A percentile compares a stretch with the other conserved stretches of the same genome.
These are phyloP conservation scores for Emergomyces orientalis DNA, from an alignment of 2,329 filamentous ascomycete species.

Conservation along the genomic window DNA sequence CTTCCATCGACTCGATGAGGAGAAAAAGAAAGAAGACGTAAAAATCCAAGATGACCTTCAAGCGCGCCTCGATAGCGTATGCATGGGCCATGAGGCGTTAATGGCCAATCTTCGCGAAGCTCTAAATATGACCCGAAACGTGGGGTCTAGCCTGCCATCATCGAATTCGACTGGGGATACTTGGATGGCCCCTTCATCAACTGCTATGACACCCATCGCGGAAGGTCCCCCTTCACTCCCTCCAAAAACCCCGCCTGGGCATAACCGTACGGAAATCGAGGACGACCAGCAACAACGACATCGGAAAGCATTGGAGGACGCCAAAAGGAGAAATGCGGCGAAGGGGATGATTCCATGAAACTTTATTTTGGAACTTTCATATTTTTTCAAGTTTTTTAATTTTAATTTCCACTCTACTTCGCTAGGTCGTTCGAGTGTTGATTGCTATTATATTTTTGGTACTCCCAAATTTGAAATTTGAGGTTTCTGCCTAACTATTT, in stretches of 20 bases:
- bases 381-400: background rate
- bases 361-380: background rate
- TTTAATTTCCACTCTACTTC: background rate
- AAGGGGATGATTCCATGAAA: conserved; percentile 12
- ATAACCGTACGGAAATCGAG: conserved; percentile 6
- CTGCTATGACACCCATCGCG: background rate
- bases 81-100: conserved; percentile 31
- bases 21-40: conserved; percentile 42
- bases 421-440: background rate
- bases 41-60: conserved; percentile 37
- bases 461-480: background rate
- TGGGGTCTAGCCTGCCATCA: conserved; percentile 11
- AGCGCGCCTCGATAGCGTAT: conserved; percentile 35
- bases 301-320: conserved; percentile 43
- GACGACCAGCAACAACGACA: conserved; percentile 40
- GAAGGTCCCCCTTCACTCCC: background rate
- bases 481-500: background rate
- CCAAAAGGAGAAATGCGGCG: conserved; percentile 45
- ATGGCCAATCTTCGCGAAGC: conserved; percentile 31
- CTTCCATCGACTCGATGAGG: conserved; percentile 35
- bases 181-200: background rate
- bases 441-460: background rate
- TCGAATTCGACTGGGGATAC: background rate
- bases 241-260: background rate
- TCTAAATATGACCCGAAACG: conserved; percentile 28